These are phyloP conservation scores for Diaporthe batatas DNA, from an alignment of 2,329 filamentous ascomycete species.

Conservation along the genomic window DNA sequence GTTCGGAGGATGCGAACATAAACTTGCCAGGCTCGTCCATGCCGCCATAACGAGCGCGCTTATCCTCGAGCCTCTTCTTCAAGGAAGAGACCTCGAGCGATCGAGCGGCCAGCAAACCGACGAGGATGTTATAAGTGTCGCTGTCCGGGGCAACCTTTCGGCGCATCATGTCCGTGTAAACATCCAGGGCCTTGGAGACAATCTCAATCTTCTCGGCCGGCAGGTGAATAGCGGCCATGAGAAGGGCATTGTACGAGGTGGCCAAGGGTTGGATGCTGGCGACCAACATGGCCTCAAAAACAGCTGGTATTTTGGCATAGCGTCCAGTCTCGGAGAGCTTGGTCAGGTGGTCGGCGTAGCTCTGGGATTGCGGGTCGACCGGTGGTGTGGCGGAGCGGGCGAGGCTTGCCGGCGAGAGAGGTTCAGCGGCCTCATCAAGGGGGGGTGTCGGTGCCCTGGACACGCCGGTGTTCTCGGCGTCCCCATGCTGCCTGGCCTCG, in stretches of 20 bases:
- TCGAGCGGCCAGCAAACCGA: constrained; percentile 83
- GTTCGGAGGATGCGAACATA: constrained; percentile 88
- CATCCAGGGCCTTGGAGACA: constrained; percentile 90
- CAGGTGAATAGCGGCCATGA: constrained; percentile 86
- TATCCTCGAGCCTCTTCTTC: constrained; percentile 82
- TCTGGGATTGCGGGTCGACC: constrained; percentile 73
- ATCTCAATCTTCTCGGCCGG: constrained; percentile 84
- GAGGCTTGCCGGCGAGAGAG: constrained; percentile 59
- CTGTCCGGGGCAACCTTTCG: constrained; percentile 85
- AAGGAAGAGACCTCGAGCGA: constrained; percentile 82
- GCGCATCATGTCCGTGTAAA: constrained; percentile 96
- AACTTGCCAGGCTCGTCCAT: constrained; percentile 88
- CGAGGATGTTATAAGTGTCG: constrained; percentile 88
- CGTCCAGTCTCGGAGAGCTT: constrained; percentile 78
- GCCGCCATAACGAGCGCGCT: constrained; percentile 85
- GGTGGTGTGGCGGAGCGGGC: constrained; percentile 72
- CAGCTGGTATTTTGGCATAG: constrained; percentile 88
- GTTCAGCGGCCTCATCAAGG: constrained; percentile 50
- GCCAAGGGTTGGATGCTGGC: constrained; percentile 85
- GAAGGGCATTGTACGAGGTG: constrained; percentile 90
- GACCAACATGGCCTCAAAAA: constrained; percentile 91
- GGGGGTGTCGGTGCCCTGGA: constrained; percentile 53
- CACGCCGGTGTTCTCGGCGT: constrained; percentile 58
- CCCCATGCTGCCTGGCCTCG: constrained; percentile 58
- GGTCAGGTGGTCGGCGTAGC: constrained; percentile 83